Base-by-base conservation (phyloP, 2,329 filamentous ascomycete species). In the Trichoderma atroviride region DNA sequence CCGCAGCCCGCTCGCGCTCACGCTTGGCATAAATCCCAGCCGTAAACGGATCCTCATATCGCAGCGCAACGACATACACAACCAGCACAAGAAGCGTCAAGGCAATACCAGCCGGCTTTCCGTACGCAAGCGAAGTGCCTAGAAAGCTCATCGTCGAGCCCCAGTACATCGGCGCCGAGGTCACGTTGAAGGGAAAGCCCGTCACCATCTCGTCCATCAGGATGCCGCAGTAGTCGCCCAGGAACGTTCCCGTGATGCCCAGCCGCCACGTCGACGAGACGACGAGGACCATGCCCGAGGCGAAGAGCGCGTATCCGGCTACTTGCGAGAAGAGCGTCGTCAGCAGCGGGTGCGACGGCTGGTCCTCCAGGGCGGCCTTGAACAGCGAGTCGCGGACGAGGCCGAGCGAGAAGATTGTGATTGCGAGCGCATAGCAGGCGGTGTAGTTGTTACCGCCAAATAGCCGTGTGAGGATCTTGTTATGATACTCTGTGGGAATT, bases 151-250 rank as follows among this genome's bases (percentile, higher is more conserved):
- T 86, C 29, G 95, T 96, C 71, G 91, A 93, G 70, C 96, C 96
- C 83, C 94, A 92, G 85, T 99, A 99, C 96, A 99, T 99, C 72
- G 96, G 96, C 64, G 93, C 91, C 73, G 89, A 88, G 67, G 91
- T 94, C 71, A 98, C 87, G 81, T 92, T 98, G 86, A 99, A 99
- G 2, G 96, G 96, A 79, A 99, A 99, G 16, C 92, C 91, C 14
- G 94, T 97, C 64, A 99, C 94, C 76, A 95, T 95, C 74, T 91
- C 84, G 78, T 98, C 95, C 94, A 97, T 97, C 73, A 99, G 86
- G 79, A 98, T 97, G 74, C 96, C 96, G 79, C 98, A 99, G 85
- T 99, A 99, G 84, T 99, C 96, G 75, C 96, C 96, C 43, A 99
- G 85, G 79, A 97, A 99, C 47, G 96, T 99, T 72, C 96, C 96